Base-by-base conservation (phyloP, 2,329 filamentous ascomycete genomes). In the Ustilaginoidea virens region DNA sequence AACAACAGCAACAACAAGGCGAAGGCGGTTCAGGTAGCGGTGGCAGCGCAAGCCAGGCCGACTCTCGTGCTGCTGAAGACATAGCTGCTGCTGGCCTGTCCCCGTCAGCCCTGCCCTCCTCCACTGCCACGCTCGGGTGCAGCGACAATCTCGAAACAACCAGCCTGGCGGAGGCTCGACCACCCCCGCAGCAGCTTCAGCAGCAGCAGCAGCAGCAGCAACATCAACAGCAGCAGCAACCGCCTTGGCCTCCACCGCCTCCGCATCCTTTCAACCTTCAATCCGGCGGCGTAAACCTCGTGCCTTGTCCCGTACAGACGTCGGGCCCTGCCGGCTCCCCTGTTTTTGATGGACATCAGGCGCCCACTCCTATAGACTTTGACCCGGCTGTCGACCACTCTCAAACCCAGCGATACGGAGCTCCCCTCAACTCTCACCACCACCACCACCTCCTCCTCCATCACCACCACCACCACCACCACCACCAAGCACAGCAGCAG, bases 371-470 rank as follows among this genome's bases (percentile, higher is more conserved):
- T 42, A 53, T 37, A 25, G 63, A 68, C 36, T 65, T 61, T 37
- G 49, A 57, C 29, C 28, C 41, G 23, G 41, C 40, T 18, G 32
- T 64, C 19, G 58, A 56, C 32, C 61, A 63, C 31, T 63, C 63
- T 10, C 63, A 69, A 47, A 66, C 61, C 36, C 60, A 66, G 36
- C 60, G 61, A 40, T 65, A 60, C 39, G 46, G 50, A 21, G 11
- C 30, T 49, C 38, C 48, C 33, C 38, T 47, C 24, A 8, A 23
- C 18, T 19, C 19, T 41, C 35, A 39, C 20, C 35, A 46, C 28
- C 45, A 41, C 35, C 43, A 40, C 27, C 46, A n/a, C n/a, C n/a
- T n/a, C n/a, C n/a, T n/a, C n/a, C n/a, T 39, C 23, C 42, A 44
- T 22, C 46, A 42, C 23, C 40, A 42, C 27, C 49, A 52, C 31